Base-by-base conservation (phyloP, 73 alveolate species). In the Paramecium tetraurelia region DNA sequence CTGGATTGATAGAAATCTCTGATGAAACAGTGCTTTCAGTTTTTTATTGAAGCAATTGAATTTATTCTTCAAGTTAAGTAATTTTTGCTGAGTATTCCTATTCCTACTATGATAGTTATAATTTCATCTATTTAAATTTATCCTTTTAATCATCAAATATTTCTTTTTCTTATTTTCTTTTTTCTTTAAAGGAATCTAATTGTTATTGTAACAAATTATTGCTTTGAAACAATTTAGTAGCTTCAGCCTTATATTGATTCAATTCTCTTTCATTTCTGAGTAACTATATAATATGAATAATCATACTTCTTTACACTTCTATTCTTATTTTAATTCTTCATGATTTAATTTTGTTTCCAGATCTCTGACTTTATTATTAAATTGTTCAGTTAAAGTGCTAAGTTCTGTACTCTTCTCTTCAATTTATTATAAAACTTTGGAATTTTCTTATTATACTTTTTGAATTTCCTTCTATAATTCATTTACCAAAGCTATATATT, bases 81-180 rank as follows among this genome's bases (percentile, higher is more conserved):
- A 68, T 68, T 68, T 68, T 68, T 1, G 46, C 14, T 68, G 24
- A 12, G 27, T 68, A 68, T 14, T 68, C 46, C 11, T 24, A 68
- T 68, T 68, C 40, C 24, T 68, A 27, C 12, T 68, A 68, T 68
- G 10, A 31, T 33, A 68, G 24, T 68, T 24, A 14, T 68, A 14
- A 24, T 68, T 68, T 68, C 27, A 68, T 31, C 27, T 2, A 31
- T 33, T 68, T 68, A 0, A 68, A 12, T 68, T 68, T 68, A 0
- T 68, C 84, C 27, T 68, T 31, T 68, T 27, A 68, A 12, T 68
- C 40, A 12, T 68, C 84, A 16, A 31, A 68, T 31, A 31, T 31
- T 68, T 68, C 84, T 68, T 68, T 68, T 12, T 68, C 84, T 68
- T 68, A 68, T 68, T 68, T 68, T 24, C 84, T 68, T 68, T 68